Percentiles rank a stretch among this genome's conserved stretches.
phyloP scores from a whole-genome alignment of 176 grass and related monocot species.

The Ananas comosus region DNA sequence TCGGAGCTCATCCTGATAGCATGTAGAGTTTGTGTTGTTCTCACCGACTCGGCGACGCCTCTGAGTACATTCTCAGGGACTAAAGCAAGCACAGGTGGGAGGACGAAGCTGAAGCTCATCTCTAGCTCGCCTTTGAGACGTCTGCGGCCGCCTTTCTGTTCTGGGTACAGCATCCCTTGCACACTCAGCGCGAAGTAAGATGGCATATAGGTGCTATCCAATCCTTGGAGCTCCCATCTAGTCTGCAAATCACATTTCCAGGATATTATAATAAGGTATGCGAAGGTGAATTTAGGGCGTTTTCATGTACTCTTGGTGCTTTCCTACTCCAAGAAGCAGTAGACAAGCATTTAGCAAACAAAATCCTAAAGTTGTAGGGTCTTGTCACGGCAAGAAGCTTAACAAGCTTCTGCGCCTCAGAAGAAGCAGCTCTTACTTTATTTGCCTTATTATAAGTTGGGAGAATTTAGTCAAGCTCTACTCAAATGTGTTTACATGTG shows the following conservation, averaged over 20 bases:
- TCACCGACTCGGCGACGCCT: slow-evolving; percentile 63
- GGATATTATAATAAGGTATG: too few species aligned
- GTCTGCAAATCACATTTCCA: slow-evolving; percentile 32
- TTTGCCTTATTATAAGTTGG: too few species aligned
- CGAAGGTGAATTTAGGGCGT: too few species aligned
- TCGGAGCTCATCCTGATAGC: background rate
- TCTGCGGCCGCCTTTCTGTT: slow-evolving; percentile 39
- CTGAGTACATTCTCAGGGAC: slow-evolving; percentile 58
- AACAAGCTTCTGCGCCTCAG: too few species aligned
- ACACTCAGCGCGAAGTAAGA: slow-evolving; percentile 55
- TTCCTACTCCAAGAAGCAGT: too few species aligned
- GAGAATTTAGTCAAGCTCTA: too few species aligned
- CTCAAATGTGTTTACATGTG: too few species aligned
- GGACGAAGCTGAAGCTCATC: slow-evolving; percentile 61
- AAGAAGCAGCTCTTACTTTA: too few species aligned
- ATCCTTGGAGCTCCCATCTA: slow-evolving; percentile 62
- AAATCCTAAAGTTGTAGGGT: too few species aligned
- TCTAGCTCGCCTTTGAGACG: slow-evolving; percentile 56
- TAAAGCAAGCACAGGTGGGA: slow-evolving; percentile 62
- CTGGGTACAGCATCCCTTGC: slow-evolving; percentile 63
- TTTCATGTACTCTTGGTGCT: too few species aligned
- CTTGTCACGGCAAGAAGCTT: too few species aligned
- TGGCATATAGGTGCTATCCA: slow-evolving; percentile 43
- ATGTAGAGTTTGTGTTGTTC: background rate
- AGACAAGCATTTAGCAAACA: too few species aligned